Evolutionary conservation across 2,329 filamentous ascomycete genomes (phyloP).

Genomic region (Thyridium curvatum): DNA sequence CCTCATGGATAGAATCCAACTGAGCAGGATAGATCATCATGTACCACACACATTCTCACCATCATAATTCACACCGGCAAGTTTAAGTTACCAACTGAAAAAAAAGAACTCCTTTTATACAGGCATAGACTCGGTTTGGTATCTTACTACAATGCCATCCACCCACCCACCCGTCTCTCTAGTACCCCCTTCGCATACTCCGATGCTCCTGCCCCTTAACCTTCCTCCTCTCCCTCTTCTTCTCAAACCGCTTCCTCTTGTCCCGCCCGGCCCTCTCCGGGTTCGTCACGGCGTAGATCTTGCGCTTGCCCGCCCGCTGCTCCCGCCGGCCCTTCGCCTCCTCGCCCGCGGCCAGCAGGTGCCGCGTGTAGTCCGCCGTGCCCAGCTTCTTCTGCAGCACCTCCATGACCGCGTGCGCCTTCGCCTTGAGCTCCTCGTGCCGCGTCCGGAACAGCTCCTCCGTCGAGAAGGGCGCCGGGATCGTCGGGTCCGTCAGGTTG

Average conservation of each 20-base stretch:
- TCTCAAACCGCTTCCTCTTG: slow-evolving; percentile 78
- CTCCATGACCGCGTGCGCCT: slow-evolving; percentile 73
- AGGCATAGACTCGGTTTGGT: no score
- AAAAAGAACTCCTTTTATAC: no score
- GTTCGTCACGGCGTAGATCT: slow-evolving; percentile 77
- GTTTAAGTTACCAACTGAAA: no score
- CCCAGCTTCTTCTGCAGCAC: slow-evolving; percentile 81
- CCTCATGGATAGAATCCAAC: no score
- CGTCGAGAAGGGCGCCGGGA: slow-evolving; percentile 63
- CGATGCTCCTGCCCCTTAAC: slow-evolving; percentile 69
- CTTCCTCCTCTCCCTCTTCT: slow-evolving; percentile 78
- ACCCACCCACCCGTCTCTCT: slow-evolving; percentile 24
- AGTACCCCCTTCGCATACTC: slow-evolving; percentile 66
- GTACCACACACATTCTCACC: no score
- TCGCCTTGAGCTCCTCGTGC: slow-evolving; percentile 65
- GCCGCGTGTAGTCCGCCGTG: slow-evolving; percentile 68
- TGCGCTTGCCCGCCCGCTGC: slow-evolving; percentile 73
- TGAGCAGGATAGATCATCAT: no score
- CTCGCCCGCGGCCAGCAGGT: slow-evolving; percentile 67
- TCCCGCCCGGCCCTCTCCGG: slow-evolving; percentile 73
- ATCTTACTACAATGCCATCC: neutral
- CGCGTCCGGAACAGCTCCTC: slow-evolving; percentile 63
- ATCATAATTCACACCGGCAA: no score
- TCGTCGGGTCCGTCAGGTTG: slow-evolving; percentile 75
- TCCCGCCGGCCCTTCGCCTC: slow-evolving; percentile 66